These are phyloP conservation scores for Ilyonectria mors-panacis DNA, from an alignment of 2,329 filamentous ascomycete genomes.

Conservation along the genomic window DNA sequence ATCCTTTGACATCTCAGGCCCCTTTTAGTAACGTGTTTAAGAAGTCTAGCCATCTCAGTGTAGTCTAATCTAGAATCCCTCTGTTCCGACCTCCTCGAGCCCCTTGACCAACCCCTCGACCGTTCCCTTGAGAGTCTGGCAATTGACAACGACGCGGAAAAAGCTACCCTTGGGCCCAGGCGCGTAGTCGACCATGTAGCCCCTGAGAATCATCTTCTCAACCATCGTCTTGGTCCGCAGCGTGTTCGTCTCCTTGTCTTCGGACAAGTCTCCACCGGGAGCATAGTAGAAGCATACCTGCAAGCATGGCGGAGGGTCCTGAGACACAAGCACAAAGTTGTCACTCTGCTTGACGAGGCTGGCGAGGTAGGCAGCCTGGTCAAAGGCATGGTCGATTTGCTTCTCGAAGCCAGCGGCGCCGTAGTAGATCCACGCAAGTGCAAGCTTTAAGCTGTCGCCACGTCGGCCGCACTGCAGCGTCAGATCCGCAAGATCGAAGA, in stretches of 20 bases:
- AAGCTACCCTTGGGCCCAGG: constrained; percentile 70
- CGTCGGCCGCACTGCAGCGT: constrained; percentile 94
- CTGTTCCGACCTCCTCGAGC: constrained; percentile 63
- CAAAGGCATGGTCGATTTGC: constrained; percentile 82
- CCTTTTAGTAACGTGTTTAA: neutral
- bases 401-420: constrained; percentile 80
- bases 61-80: constrained; percentile 22
- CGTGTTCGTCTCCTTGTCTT: constrained; percentile 63
- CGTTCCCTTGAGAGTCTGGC: constrained; percentile 67
- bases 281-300: constrained; percentile 97
- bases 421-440: constrained; percentile 91
- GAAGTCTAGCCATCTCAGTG: constrained; percentile 1
- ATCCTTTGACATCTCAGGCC: neutral
- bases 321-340: constrained; percentile 80
- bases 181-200: constrained; percentile 75
- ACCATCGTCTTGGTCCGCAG: constrained; percentile 65
- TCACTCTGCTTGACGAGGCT: constrained; percentile 66
- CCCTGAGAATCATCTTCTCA: constrained; percentile 62
- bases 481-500: constrained; percentile 92
- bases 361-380: constrained; percentile 78
- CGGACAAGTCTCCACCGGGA: constrained; percentile 64
- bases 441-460: constrained; percentile 89
- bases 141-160: constrained; percentile 73
- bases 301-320: constrained; percentile 86
- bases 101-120: constrained; percentile 69